These are phyloP conservation scores for Fistulifera solaris DNA, from an alignment of 108 stramenopile species.

Conservation along the genomic window DNA sequence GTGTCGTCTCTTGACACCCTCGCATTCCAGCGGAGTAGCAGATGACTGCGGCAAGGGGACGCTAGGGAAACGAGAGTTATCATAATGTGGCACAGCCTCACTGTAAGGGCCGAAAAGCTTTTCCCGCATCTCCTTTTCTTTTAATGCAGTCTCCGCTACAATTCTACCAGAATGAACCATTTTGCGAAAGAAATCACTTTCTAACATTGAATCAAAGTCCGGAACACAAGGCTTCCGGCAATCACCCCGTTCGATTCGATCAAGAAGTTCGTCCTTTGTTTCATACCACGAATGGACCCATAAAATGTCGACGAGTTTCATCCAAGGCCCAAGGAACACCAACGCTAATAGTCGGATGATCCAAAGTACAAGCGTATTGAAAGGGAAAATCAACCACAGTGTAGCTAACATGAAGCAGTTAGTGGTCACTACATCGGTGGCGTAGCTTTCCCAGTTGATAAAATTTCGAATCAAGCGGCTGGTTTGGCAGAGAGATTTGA, in stretches of 20 bases:
- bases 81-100: constrained; percentile 21
- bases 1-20: background rate
- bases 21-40: constrained; percentile 17
- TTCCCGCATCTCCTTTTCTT: constrained; percentile 31
- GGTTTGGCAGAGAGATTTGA: constrained; percentile 25
- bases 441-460: constrained; percentile 45
- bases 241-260: constrained; percentile 14
- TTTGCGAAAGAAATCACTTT: constrained; percentile 10
- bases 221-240: constrained; percentile 9
- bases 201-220: constrained; percentile 18
- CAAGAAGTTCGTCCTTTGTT: constrained; percentile 18
- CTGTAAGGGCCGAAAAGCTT: constrained; percentile 22
- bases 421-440: constrained; percentile 30
- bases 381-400: constrained; percentile 38
- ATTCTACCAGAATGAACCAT: constrained; percentile 26
- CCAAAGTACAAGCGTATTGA: constrained; percentile 33
- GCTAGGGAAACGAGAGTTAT: constrained; percentile 21
- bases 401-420: constrained; percentile 35
- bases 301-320: constrained; percentile 27
- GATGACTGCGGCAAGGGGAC: constrained; percentile 23
- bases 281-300: constrained; percentile 24
- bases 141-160: constrained; percentile 25
- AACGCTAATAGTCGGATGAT: constrained; percentile 8
- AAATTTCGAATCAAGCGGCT: constrained; percentile 45
- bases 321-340: constrained; percentile 19